Percentiles rank a stretch among this genome's conserved stretches.
phyloP scores from a whole-genome alignment of 169 alveolate genomes.

The Sarcocystis neurona region DNA sequence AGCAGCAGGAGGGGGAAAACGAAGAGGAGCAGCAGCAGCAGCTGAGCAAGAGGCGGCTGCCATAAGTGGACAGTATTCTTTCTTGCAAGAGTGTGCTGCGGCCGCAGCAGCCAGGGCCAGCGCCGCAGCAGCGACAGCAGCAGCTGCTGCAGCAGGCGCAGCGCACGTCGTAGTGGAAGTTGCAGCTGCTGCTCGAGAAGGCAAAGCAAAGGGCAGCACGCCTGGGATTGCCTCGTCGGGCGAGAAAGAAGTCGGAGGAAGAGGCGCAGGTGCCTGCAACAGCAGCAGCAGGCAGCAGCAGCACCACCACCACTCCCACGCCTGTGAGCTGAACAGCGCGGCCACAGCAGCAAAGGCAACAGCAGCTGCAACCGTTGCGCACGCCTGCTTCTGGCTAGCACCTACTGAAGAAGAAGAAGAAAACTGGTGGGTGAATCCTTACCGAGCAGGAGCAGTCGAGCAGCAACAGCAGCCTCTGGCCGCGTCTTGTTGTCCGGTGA shows the following conservation, averaged over 20 bases:
- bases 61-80: too few relatives aligned
- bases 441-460: too few relatives aligned
- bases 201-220: background rate
- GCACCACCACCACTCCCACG: background rate
- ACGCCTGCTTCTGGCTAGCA: background rate
- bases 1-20: too few relatives aligned
- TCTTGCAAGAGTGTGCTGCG: background rate
- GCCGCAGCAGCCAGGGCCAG: background rate
- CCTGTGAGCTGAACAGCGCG: background rate
- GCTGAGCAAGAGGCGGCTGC: too few relatives aligned
- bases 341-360: background rate
- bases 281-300: background rate
- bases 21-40: too few relatives aligned
- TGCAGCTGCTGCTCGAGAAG: background rate
- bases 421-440: too few relatives aligned
- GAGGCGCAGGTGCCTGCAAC: background rate
- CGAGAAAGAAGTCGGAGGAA: background rate
- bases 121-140: conserved; percentile 6
- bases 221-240: too few relatives aligned
- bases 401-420: too few relatives aligned
- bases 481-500: too few relatives aligned
- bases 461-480: too few relatives aligned
- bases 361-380: background rate
- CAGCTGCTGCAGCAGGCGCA: conserved; percentile 3
- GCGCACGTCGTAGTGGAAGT: background rate